phyloP scores from a whole-genome alignment of 306 rosid species.

The Cicer bijugum region DNA sequence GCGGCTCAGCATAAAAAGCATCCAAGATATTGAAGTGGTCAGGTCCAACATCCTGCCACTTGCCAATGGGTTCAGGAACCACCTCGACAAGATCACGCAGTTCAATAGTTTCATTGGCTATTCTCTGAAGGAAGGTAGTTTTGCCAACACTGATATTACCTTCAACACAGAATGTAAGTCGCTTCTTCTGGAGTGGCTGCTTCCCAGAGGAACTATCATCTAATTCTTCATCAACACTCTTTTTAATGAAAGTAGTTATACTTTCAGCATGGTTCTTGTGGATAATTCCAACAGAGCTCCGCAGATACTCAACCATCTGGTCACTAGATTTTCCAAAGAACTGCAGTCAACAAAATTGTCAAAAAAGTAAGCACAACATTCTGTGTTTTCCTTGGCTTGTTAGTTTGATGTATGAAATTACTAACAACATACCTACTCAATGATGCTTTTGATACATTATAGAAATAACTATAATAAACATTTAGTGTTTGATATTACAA shows the following conservation, averaged over 20 bases:
- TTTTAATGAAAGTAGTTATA: conserved; percentile 82
- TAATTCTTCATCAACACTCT: conserved; percentile 84
- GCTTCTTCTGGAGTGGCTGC: conserved; percentile 60
- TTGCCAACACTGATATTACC: conserved; percentile 97
- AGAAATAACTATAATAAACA: background rate
- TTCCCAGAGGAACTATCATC: conserved; percentile 56
- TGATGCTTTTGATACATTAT: background rate
- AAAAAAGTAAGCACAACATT: conserved; percentile 14
- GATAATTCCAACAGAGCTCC: conserved; percentile 89
- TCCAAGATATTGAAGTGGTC: conserved; percentile 93
- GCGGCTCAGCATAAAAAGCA: conserved; percentile 94
- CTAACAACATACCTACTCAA: background rate
- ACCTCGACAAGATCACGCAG: conserved; percentile 93
- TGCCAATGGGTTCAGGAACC: conserved; percentile 90
- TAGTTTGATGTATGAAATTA: background rate
- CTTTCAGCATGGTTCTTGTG: conserved; percentile 98
- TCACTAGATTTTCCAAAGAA: conserved; percentile 82
- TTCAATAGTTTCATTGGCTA: conserved; percentile 90
- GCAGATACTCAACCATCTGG: conserved; percentile 89
- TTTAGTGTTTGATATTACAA: background rate
- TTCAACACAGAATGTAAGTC: conserved; percentile 89
- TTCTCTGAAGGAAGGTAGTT: conserved; percentile 90
- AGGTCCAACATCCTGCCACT: conserved; percentile 98
- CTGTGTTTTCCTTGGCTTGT: background rate
- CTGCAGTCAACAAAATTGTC: conserved; percentile 52